Percentiles rank a stretch among this genome's conserved stretches.
Evolutionary conservation across 305 asterid species (phyloP).

Genomic region (Solanum aculeatissimum): DNA sequence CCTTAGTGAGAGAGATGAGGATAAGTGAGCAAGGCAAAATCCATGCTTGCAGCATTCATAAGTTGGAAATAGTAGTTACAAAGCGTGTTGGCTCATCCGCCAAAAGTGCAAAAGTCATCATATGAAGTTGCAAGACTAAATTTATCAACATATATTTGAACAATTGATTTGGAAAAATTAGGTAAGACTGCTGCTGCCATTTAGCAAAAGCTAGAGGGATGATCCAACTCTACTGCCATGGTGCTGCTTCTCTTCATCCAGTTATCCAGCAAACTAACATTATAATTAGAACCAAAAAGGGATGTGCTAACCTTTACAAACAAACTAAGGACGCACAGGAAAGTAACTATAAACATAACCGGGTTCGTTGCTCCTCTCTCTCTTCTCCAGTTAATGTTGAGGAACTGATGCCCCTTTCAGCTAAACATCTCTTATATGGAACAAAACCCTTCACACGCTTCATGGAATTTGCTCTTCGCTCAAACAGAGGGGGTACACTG

Average conservation of each 20-base stretch:
- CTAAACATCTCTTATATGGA: constrained; percentile 63
- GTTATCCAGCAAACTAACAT: neutral
- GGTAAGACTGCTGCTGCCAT: neutral
- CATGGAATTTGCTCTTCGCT: constrained; percentile 12
- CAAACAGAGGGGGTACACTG: neutral
- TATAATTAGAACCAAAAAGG: neutral
- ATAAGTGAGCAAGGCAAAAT: neutral
- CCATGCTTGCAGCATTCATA: neutral
- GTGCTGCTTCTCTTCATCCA: neutral
- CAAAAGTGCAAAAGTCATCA: neutral
- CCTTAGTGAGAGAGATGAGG: neutral
- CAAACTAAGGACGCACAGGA: neutral
- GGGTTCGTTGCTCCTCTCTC: constrained; percentile 43
- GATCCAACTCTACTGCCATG: neutral
- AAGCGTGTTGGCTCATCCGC: neutral
- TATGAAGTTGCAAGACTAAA: neutral
- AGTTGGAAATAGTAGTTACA: neutral
- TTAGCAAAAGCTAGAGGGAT: neutral
- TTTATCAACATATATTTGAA: neutral
- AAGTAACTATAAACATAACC: constrained; percentile 41
- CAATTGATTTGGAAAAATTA: neutral
- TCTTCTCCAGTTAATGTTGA: constrained; percentile 23
- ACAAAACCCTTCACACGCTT: constrained; percentile 47
- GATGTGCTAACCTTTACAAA: neutral
- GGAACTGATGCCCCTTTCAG: constrained; percentile 23